These are phyloP conservation scores for Jamesozyma piceae DNA, from an alignment of 805 yeast species.

Conservation along the genomic window DNA sequence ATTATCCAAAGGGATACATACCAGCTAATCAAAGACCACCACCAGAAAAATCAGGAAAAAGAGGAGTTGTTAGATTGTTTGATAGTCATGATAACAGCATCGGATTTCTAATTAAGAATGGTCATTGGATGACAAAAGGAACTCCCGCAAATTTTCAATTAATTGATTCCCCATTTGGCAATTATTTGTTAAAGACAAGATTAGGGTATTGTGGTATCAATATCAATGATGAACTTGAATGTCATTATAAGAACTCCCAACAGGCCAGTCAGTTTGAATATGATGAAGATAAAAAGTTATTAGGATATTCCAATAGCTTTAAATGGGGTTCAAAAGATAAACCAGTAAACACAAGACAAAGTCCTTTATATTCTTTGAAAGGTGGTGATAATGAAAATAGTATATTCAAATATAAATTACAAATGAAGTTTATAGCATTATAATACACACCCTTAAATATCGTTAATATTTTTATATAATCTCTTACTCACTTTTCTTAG, in stretches of 20 bases:
- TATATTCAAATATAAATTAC: constrained; percentile 25
- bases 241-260: constrained; percentile 25
- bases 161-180: constrained; percentile 55
- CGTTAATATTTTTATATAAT: not conserved
- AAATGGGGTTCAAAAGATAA: constrained; percentile 48
- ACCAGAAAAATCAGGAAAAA: constrained; percentile 9
- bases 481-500: not conserved
- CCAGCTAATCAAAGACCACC: constrained; percentile 16
- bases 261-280: constrained; percentile 48
- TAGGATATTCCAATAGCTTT: constrained; percentile 54
- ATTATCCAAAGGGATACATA: constrained; percentile 53
- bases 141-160: constrained; percentile 74
- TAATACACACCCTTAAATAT: not conserved
- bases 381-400: constrained; percentile 29
- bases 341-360: constrained; percentile 40
- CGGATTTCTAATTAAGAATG: constrained; percentile 67
- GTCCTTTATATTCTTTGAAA: constrained; percentile 33
- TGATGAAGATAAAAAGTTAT: constrained; percentile 33
- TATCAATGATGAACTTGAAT: constrained; percentile 24
- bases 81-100: constrained; percentile 22
- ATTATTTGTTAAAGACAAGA: constrained; percentile 58
- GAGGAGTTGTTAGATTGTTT: constrained; percentile 25
- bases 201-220: constrained; percentile 63
- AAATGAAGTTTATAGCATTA: constrained; percentile 3
- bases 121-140: constrained; percentile 73